phyloP scores from a whole-genome alignment of 2,329 filamentous ascomycete genomes.

The Arachnopeziza araneosa region DNA sequence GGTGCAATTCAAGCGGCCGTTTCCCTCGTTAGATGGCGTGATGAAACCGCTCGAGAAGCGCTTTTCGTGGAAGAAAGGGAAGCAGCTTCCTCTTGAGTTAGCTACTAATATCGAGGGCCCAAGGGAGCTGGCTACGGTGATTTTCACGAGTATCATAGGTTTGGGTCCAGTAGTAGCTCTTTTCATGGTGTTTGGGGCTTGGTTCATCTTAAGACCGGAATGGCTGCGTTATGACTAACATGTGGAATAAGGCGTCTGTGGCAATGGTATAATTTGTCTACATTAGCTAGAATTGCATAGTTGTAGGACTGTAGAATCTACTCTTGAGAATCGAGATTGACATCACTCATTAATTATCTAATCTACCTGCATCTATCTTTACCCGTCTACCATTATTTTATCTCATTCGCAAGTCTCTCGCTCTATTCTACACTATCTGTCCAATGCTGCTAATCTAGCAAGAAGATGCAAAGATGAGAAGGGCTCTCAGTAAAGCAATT shows the following conservation, averaged over 20 bases:
- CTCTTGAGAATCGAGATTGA: not conserved
- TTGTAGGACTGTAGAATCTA: not conserved
- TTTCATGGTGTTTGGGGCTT: not conserved
- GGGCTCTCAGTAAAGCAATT: too few relatives aligned
- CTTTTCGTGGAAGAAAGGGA: not conserved
- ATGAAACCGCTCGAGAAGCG: conserved; percentile 1
- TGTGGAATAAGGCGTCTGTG: not conserved
- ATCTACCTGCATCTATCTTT: not conserved
- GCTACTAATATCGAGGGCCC: not conserved
- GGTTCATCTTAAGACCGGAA: not conserved
- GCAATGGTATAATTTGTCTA: not conserved
- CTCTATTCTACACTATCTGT: too few relatives aligned
- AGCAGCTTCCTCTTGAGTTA: not conserved
- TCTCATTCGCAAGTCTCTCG: too few relatives aligned
- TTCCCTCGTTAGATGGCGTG: not conserved
- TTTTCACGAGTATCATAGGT: not conserved
- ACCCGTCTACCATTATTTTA: too few relatives aligned
- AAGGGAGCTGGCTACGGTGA: not conserved
- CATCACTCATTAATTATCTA: not conserved
- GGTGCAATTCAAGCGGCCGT: conserved; percentile 4
- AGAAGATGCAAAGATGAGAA: too few relatives aligned
- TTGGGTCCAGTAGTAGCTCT: not conserved
- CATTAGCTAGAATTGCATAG: not conserved
- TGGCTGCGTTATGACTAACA: not conserved
- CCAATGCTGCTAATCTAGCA: too few relatives aligned